Base-by-base conservation (phyloP, 176 grass and related monocot genomes). In the Rhynchospora pubera region DNA sequence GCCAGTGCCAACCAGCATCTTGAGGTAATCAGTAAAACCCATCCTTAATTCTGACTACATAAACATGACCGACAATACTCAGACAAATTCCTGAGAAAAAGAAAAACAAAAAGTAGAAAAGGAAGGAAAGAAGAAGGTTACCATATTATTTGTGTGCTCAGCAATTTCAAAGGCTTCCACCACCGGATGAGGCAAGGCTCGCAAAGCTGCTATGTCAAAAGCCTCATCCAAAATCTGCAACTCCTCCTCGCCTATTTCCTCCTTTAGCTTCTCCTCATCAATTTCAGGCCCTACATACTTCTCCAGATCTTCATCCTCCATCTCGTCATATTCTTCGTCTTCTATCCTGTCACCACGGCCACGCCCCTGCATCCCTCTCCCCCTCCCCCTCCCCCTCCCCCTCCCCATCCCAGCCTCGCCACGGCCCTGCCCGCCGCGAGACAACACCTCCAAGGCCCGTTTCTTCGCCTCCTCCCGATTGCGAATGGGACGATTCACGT, bases 91-190 rank as follows among this genome's bases (percentile, higher is more conserved):
- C 34, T 39, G 1, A 39, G 34, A 39, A 39, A 39, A 39, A 39
- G 34, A 39, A 39, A 39, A 39, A 39, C n/a, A 39, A 39, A 39
- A 39, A 39, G 4, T 4, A 39, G 45, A 47, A 73, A 5, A 1
- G 43, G 21, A 46, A 70, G 34, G 9, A 13, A 45, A 73, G 58
- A 19, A 71, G 50, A 39, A 65, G 22, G 77, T 9, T 57, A 98
- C 92, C 92, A 90, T 86, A 78, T 93, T 88, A 77, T 98, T 93
- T 26, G 43, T 82, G 56, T 98, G 89, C 50, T 65, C 21, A 76
- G 85, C 95, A 0, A 93, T 84, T 0, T 68, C 46, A 68, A 76
- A 89, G 0, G 73, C 83, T 42, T 89, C 72, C 32, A 92, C 53
- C 45, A 28, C 14, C 6, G 85, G 80, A 77, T 77, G 11, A 3